Percentiles rank a stretch among this genome's conserved stretches.
phyloP scores from a whole-genome alignment of 352 stramenopile species.

The Phytophthora ohioensis region DNA sequence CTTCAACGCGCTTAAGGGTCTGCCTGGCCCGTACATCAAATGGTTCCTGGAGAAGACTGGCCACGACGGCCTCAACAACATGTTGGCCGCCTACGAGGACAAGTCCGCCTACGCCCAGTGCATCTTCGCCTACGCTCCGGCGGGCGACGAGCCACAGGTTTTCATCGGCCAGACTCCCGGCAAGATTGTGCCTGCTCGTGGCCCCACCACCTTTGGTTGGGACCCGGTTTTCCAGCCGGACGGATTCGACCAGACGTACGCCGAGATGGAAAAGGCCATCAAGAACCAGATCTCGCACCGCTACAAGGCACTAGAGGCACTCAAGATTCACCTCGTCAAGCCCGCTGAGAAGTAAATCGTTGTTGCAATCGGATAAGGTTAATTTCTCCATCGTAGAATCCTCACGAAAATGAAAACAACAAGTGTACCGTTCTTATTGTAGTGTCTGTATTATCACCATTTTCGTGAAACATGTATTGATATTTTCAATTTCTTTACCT shows the following conservation, averaged over 20 bases:
- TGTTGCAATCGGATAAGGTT: constrained; percentile 7
- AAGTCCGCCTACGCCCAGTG: constrained; percentile 97
- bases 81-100: constrained; percentile 95
- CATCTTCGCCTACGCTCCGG: constrained; percentile 94
- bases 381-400: constrained; percentile 10
- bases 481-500: not conserved
- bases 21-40: constrained; percentile 98
- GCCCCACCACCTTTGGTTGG: constrained; percentile 91
- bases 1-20: constrained; percentile 95
- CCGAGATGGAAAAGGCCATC: constrained; percentile 89
- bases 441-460: constrained; percentile 3
- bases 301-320: constrained; percentile 82
- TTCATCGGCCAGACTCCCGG: constrained; percentile 95
- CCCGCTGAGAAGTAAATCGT: constrained; percentile 30
- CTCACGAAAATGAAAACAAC: constrained; percentile 10
- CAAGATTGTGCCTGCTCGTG: constrained; percentile 93
- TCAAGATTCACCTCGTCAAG: constrained; percentile 54
- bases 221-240: constrained; percentile 92
- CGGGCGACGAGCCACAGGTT: constrained; percentile 85
- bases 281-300: constrained; percentile 95
- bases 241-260: constrained; percentile 87
- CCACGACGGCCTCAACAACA: constrained; percentile 94
- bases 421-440: not conserved
- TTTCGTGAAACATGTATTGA: not conserved
- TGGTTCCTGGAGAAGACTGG: constrained; percentile 98